phyloP scores from a whole-genome alignment of 306 rosid genomes.

The Dicorynia guianensis region DNA sequence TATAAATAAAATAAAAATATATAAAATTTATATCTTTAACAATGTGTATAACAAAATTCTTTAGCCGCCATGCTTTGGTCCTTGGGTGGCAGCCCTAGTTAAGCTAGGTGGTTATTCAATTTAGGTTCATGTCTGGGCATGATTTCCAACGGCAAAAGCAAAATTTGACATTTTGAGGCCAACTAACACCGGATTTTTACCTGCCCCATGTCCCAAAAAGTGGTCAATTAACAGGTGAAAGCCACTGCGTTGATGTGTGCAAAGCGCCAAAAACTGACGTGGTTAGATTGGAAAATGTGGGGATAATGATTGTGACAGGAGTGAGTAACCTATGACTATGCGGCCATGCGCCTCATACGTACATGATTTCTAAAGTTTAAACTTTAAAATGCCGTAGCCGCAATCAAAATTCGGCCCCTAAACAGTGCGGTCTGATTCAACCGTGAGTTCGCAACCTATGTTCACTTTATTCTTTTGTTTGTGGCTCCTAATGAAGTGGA shows the following conservation, averaged over 20 bases:
- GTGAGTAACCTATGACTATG: conserved; percentile 23
- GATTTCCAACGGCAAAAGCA: not conserved
- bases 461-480: not conserved
- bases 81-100: not conserved
- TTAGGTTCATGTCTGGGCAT: not conserved
- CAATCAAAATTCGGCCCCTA: conserved; percentile 32
- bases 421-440: conserved; percentile 28
- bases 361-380: too few relatives aligned
- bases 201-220: conserved; percentile 32
- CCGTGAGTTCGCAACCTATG: too few relatives aligned
- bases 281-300: conserved; percentile 45
- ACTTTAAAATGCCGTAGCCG: not conserved
- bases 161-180: conserved; percentile 12
- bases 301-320: conserved; percentile 52
- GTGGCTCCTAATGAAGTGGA: not conserved
- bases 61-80: too few relatives aligned
- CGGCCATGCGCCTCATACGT: not conserved
- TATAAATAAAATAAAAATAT: too few relatives aligned
- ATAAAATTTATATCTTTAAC: too few relatives aligned
- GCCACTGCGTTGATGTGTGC: conserved; percentile 40
- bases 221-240: conserved; percentile 34
- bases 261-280: conserved; percentile 51
- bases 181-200: conserved; percentile 27
- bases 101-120: not conserved
- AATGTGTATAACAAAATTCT: too few relatives aligned